Conservation (phyloP, 805 yeast genomes). For the Sungouiella blattae region DNA sequence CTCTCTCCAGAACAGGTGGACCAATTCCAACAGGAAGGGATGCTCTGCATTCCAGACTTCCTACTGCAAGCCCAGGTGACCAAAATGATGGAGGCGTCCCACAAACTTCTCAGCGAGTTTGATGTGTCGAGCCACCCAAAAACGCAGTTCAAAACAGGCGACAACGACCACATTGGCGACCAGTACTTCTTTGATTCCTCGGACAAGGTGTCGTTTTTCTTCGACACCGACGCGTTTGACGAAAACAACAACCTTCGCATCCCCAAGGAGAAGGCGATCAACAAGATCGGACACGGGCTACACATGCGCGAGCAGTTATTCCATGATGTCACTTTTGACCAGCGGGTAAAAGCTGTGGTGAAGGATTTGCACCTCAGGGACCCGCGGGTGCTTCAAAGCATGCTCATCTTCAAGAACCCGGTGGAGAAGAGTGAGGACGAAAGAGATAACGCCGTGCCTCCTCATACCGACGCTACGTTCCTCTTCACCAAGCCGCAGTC, state of each 20-base stretch:
- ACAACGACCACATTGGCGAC: slow-evolving; percentile 65
- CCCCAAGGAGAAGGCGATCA: slow-evolving; percentile 56
- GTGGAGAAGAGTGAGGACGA: slow-evolving; percentile 8
- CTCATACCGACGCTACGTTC: slow-evolving; percentile 75
- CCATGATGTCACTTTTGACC: slow-evolving; percentile 46
- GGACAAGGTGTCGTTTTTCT: slow-evolving; percentile 65
- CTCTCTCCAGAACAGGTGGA: slow-evolving; percentile 49
- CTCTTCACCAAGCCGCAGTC: slow-evolving; percentile 67
- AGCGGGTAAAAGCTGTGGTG: slow-evolving; percentile 50
- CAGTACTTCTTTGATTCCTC: slow-evolving; percentile 65
- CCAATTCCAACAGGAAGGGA: slow-evolving; percentile 53
- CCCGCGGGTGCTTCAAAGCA: slow-evolving; percentile 72
- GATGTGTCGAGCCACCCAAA: slow-evolving; percentile 59
- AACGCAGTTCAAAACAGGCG: slow-evolving; percentile 65
- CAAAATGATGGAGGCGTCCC: slow-evolving; percentile 41
- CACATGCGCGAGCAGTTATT: slow-evolving; percentile 57
- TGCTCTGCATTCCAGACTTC: slow-evolving; percentile 57
- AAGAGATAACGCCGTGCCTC: slow-evolving; percentile 60
- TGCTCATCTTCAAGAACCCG: slow-evolving; percentile 79
- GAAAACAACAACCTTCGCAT: slow-evolving; percentile 46
- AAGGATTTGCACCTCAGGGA: slow-evolving; percentile 51
- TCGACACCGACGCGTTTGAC: slow-evolving; percentile 69
- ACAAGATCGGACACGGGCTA: slow-evolving; percentile 77
- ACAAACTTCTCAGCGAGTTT: slow-evolving; percentile 43
- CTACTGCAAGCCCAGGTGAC: slow-evolving; percentile 40